phyloP scores from a whole-genome alignment of 768 basidiomycete genomes.

The Lactifluus volemus region DNA sequence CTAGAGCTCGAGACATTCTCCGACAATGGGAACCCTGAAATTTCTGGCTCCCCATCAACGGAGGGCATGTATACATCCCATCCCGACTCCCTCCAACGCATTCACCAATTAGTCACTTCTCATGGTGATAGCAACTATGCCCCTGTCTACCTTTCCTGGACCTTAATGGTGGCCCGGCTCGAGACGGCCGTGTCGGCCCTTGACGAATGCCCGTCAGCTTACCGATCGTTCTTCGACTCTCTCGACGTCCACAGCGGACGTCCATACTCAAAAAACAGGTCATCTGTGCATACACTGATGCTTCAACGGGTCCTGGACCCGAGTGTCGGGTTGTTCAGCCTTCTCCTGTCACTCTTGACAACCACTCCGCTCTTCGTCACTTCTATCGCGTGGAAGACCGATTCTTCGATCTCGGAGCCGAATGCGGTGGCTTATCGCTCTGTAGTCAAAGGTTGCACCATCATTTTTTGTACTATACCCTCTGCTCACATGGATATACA shows the following conservation, averaged over 20 bases:
- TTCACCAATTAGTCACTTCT: slow-evolving; percentile 59
- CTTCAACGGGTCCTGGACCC: slow-evolving; percentile 45
- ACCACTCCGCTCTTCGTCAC: slow-evolving; percentile 72
- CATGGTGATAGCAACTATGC: slow-evolving; percentile 56
- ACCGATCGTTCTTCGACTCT: slow-evolving; percentile 46
- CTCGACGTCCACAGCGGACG: slow-evolving; percentile 34
- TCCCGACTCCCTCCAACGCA: slow-evolving; percentile 49
- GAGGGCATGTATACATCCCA: slow-evolving; percentile 50
- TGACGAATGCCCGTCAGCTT: slow-evolving; percentile 46
- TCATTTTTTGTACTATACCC: not conserved
- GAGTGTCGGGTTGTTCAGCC: slow-evolving; percentile 50
- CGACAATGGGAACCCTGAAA: slow-evolving; percentile 41
- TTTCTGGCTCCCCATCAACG: slow-evolving; percentile 42
- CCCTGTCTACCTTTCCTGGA: slow-evolving; percentile 75
- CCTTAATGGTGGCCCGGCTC: slow-evolving; percentile 69
- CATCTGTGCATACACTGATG: slow-evolving; percentile 51
- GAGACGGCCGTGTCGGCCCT: slow-evolving; percentile 35
- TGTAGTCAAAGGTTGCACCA: slow-evolving; percentile 67
- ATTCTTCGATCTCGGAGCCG: slow-evolving; percentile 60
- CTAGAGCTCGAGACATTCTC: slow-evolving; percentile 69
- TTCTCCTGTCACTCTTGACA: slow-evolving; percentile 52
- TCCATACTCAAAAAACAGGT: slow-evolving; percentile 47
- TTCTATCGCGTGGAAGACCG: slow-evolving; percentile 56
- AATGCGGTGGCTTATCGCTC: slow-evolving; percentile 76
- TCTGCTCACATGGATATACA: slow-evolving; percentile 25